These are phyloP conservation scores for Beauveria pseudobassiana DNA, from an alignment of 2,329 filamentous ascomycete genomes.

Conservation along the genomic window DNA sequence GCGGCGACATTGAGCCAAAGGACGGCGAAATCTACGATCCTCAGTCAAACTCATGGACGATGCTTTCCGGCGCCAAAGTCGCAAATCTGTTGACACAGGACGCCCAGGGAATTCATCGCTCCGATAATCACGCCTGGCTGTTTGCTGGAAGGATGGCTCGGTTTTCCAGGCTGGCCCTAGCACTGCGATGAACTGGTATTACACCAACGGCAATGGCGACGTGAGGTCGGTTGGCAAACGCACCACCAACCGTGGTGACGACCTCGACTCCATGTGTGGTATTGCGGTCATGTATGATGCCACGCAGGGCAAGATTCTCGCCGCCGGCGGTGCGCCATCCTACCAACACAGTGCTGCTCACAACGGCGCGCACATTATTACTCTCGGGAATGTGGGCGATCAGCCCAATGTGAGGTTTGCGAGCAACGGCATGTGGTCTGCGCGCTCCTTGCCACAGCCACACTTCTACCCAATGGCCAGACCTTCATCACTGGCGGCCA, in stretches of 20 bases:
- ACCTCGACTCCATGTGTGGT: constrained; percentile 45
- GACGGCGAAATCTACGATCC: constrained; percentile 49
- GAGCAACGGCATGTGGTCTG: constrained; percentile 24
- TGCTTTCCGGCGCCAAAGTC: constrained; percentile 34
- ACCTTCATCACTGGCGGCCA: constrained; percentile 43
- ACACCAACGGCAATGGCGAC: constrained; percentile 34
- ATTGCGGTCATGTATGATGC: constrained; percentile 52
- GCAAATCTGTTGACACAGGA: constrained; percentile 43
- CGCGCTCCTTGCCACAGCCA: constrained; percentile 37
- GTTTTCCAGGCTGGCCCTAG: constrained; percentile 50
- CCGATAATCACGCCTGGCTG: constrained; percentile 27
- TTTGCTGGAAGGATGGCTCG: constrained; percentile 36
- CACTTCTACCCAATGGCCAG: constrained; percentile 40
- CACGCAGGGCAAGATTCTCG: constrained; percentile 48
- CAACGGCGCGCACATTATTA: constrained; percentile 41
- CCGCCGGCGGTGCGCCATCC: constrained; percentile 38
- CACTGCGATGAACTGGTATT: constrained; percentile 50
- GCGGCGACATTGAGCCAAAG: constrained; percentile 37
- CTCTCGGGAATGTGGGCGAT: constrained; percentile 28
- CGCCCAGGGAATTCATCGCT: constrained; percentile 41
- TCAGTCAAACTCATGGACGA: constrained; percentile 36
- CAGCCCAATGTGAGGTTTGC: not conserved
- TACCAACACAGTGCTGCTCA: constrained; percentile 37
- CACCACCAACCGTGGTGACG: constrained; percentile 22
- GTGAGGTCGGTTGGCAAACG: constrained; percentile 31